Percentiles rank a stretch among this genome's conserved stretches.
Conservation (phyloP, 2,329 filamentous ascomycete genomes). For the Colletotrichum sp. region DNA sequence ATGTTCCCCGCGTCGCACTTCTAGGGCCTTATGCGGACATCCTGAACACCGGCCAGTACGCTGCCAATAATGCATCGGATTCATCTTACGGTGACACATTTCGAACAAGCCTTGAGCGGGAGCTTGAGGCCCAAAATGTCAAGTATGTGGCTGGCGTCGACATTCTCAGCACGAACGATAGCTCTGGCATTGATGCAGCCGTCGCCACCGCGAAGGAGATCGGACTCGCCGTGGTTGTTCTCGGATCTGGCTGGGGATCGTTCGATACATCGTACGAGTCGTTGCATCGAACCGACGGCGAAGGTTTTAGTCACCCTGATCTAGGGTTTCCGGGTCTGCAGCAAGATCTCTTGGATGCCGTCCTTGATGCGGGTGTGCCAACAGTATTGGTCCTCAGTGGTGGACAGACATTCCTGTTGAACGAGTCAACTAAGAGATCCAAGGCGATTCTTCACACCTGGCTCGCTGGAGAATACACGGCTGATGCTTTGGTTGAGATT, state of each 20-base stretch:
- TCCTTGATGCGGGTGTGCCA: slow-evolving; percentile 33
- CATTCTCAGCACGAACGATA: slow-evolving; percentile 21
- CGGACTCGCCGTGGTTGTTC: slow-evolving; percentile 32
- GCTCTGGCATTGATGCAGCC: slow-evolving; percentile 23
- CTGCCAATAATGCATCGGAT: slow-evolving; percentile 24
- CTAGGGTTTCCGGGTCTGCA: slow-evolving; percentile 36
- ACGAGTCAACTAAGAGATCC: slow-evolving; percentile 35
- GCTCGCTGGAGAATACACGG: slow-evolving; percentile 69
- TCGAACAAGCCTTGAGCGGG: slow-evolving; percentile 21
- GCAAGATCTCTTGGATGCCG: slow-evolving; percentile 36
- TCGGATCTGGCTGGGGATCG: slow-evolving; percentile 31
- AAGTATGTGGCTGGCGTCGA: slow-evolving; percentile 21
- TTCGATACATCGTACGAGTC: slow-evolving; percentile 24
- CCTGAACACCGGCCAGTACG: slow-evolving; percentile 26
- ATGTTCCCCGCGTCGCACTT: slow-evolving; percentile 17
- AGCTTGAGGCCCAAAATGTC: slow-evolving; percentile 26
- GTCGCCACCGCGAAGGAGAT: slow-evolving; percentile 31
- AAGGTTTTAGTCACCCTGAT: slow-evolving; percentile 34
- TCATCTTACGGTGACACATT: slow-evolving; percentile 24
- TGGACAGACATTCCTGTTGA: slow-evolving; percentile 35
- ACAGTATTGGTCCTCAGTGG: slow-evolving; percentile 33
- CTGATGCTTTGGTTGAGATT: slow-evolving; percentile 66
- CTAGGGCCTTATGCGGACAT: slow-evolving; percentile 26
- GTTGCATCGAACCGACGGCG: slow-evolving; percentile 36
- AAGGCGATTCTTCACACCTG: slow-evolving; percentile 67